Base-by-base conservation (phyloP, 192 early-diverging fungal species). In the Diversispora epigaea region DNA sequence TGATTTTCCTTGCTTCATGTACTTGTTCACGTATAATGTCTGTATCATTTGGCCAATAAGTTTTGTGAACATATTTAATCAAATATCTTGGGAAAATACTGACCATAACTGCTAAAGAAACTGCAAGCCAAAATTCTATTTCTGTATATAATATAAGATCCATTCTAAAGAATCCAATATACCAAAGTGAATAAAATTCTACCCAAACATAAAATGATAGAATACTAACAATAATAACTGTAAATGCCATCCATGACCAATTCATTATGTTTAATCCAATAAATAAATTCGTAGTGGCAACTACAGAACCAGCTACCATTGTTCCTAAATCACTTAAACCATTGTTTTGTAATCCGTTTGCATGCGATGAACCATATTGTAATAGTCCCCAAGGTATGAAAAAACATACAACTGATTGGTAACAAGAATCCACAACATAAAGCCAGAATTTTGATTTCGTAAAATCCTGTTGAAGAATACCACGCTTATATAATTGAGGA, bases 1-100 rank as follows among this genome's bases (percentile, higher is more conserved):
- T 62, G 12, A 0, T 4, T 50, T 63, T 73, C 21, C 62, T 73
- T 11, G 0, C 9, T 19, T 14, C 12, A 60, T 82, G 78, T 22
- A 89, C 83, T 71, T 89, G 85, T 83, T 96, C 95, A 56, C 93
- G 93, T 61, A 97, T 87, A 49, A 97, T 87, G 40, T 95, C 90
- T 7, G 89, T 89, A 79, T 97, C 93, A 54, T 85, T 92, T 1
- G 96, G 96, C 44, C 82, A 82, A 76, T 92, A 87, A 45, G 88
- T 85, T 41, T 93, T 91, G 15, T 86, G 81, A 50, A 84, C 78
- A 77, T 89, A 92, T 80, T 91, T 89, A 56, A 84, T 81, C 40
- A 85, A 79, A 55, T 90, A 83, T 50, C 93, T 90, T 21, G 96
- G 96, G 74, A 93, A 71, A 79, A 92, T 86, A 49, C 93, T 92